A percentile compares a stretch with the other conserved stretches of the same genome.
Evolutionary conservation across 352 stramenopile species (phyloP).

Genomic region (Globisporangium parvum): DNA sequence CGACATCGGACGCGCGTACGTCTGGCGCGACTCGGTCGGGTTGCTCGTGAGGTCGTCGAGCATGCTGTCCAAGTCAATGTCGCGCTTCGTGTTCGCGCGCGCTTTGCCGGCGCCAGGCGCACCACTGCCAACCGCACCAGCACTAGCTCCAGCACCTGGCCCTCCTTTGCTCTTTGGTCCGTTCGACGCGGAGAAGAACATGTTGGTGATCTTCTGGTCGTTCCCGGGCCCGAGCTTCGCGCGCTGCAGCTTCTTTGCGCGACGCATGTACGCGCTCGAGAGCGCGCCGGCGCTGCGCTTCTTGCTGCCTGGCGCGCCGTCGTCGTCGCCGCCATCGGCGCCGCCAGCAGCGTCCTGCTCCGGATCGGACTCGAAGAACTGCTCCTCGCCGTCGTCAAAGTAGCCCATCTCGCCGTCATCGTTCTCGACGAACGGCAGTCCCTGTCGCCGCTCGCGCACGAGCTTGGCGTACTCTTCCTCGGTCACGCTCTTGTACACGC

Average conservation of each 20-base stretch:
- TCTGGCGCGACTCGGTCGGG: conserved; percentile 50
- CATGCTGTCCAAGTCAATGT: conserved; percentile 86
- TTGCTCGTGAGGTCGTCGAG: conserved; percentile 82
- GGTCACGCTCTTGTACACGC: conserved; percentile 81
- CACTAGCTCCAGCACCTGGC: conserved; percentile 14
- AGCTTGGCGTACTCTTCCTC: conserved; percentile 84
- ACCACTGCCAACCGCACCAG: neutral
- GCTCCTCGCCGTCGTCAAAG: conserved; percentile 85
- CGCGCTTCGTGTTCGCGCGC: conserved; percentile 38
- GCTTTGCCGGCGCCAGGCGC: conserved; percentile 12
- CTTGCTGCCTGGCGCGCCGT: conserved; percentile 27
- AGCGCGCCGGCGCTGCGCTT: conserved; percentile 74
- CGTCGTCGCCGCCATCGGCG: conserved; percentile 40
- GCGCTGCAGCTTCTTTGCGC: conserved; percentile 80
- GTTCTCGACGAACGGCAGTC: conserved; percentile 60
- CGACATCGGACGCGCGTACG: conserved; percentile 47
- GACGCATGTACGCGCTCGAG: conserved; percentile 66
- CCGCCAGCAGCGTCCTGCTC: conserved; percentile 40
- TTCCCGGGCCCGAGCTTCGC: conserved; percentile 65
- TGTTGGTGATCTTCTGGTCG: conserved; percentile 87
- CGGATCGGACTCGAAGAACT: conserved; percentile 84
- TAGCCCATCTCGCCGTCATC: conserved; percentile 61
- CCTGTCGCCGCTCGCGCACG: conserved; percentile 69
- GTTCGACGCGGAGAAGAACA: conserved; percentile 73
- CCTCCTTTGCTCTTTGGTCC: conserved; percentile 32